Evolutionary conservation across 1,139 yeast species (phyloP), one percentile per base, ranked within the genome.

Genomic region (Spencermartinsiella ligniputridi): DNA sequence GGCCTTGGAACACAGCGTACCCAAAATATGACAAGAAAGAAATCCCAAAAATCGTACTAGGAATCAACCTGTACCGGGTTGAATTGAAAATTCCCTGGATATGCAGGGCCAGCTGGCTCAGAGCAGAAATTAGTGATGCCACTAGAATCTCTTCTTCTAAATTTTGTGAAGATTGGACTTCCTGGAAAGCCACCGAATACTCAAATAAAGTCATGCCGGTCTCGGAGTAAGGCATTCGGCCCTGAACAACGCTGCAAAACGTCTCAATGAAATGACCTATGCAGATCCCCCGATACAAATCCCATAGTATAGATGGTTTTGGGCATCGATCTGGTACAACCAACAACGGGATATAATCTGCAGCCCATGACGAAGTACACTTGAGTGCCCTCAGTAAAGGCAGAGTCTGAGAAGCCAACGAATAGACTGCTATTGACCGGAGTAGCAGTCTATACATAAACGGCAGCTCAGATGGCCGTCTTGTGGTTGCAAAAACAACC

Each of bases 121-220:
- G 53, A 1, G 79, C 64, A 55, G 81, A 78, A 47, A 78, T 74
- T 8, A 78, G 52, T 2, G 80, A 71, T 1, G 81, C 63, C 0
- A 76, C 59, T 30, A 83, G 62, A 17, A 81, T 65, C 55, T 78
- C 82, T 32, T 74, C 74, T 0, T 80, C 70, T 6, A 87, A 82
- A 17, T 71, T 57, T 32, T 64, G 65, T 3, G 71, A 63, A n/a
- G 75, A 68, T 54, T 79, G 79, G 24, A 75, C 79, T 55, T 83
- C 90, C 57, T 83, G 89, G 57, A 82, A 83, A 11, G 87, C 85
- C 22, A 83, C 63, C 1, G 89, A 81, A 56, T 79, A 83, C 57
- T 84, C 94, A 61, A 84, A 83, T 25, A 83, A 64, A 0, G 92
- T 81, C 52, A 83, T 68, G 0, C 89, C 89, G 8, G 83, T 74